phyloP scores from a whole-genome alignment of 371 early-diverging fungal species.

The Mucor plumbeus region DNA sequence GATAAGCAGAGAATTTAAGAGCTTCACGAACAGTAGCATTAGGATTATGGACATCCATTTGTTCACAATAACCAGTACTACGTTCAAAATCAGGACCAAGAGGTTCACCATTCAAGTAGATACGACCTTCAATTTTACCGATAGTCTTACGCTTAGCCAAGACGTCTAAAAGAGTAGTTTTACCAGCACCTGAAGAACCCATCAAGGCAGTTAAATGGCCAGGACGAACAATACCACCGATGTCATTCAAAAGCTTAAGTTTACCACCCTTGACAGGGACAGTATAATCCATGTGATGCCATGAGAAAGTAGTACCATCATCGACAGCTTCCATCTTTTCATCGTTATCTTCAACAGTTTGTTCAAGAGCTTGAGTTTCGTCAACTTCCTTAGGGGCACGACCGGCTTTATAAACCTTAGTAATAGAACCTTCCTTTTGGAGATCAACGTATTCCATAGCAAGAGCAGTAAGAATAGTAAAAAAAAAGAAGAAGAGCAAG shows the following conservation, averaged over 20 bases:
- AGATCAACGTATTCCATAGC: constrained; percentile 61
- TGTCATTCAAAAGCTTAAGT: constrained; percentile 56
- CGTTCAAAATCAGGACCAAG: constrained; percentile 68
- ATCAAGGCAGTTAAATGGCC: constrained; percentile 80
- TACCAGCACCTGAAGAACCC: constrained; percentile 90
- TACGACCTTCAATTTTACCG: constrained; percentile 76
- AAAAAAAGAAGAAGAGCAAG: constrained; percentile 59
- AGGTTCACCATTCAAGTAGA: constrained; percentile 68
- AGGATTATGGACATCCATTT: constrained; percentile 81
- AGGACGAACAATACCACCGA: constrained; percentile 62
- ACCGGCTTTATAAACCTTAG: constrained; percentile 61
- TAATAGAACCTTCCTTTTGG: constrained; percentile 58
- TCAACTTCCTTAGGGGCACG: constrained; percentile 36
- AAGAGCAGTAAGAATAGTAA: constrained; percentile 54
- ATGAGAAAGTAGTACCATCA: constrained; percentile 60
- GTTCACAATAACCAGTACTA: constrained; percentile 82
- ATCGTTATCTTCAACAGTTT: constrained; percentile 31
- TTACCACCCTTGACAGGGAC: constrained; percentile 64
- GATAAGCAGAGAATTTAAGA: constrained; percentile 71
- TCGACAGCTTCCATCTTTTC: constrained; percentile 44
- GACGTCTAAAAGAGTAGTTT: constrained; percentile 88
- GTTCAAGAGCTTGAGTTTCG: constrained; percentile 26
- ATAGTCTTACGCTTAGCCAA: constrained; percentile 81
- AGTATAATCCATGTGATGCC: constrained; percentile 63
- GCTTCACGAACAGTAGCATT: constrained; percentile 71